Evolutionary conservation across 768 basidiomycete genomes (phyloP).

Genomic region (Auricularia heimuer): DNA sequence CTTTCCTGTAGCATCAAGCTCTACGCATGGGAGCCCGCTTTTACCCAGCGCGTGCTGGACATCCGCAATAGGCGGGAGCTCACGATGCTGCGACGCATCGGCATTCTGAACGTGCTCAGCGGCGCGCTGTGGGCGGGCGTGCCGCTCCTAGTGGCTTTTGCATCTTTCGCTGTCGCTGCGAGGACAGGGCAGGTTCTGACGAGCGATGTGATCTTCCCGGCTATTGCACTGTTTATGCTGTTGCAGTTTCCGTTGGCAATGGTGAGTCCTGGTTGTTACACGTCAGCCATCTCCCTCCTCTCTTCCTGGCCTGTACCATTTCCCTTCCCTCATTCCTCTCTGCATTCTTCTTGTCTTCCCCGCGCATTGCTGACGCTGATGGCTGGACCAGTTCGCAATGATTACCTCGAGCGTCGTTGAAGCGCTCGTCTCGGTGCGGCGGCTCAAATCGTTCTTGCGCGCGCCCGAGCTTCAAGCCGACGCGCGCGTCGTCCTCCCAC

Average conservation of each 20-base stretch:
- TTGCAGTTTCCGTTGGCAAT: conserved; percentile 79
- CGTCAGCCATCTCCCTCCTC: no score
- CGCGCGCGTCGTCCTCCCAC: conserved; percentile 44
- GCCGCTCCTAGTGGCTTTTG: conserved; percentile 68
- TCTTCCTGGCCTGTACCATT: no score
- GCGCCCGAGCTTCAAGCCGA: conserved; percentile 75
- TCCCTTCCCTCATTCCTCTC: no score
- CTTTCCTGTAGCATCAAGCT: conserved; percentile 64
- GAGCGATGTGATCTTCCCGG: conserved; percentile 90
- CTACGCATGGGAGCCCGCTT: conserved; percentile 93
- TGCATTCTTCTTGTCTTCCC: no score
- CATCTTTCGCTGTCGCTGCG: conserved; percentile 70
- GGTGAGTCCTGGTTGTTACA: conserved; percentile 31
- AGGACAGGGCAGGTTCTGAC: conserved; percentile 37
- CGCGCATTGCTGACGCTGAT: conserved; percentile 1
- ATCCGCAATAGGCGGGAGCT: conserved; percentile 80
- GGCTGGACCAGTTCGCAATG: conserved; percentile 42
- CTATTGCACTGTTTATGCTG: conserved; percentile 82
- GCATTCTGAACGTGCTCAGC: conserved; percentile 58
- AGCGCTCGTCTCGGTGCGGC: conserved; percentile 72
- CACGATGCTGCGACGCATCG: conserved; percentile 73
- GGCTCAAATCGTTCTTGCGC: conserved; percentile 63
- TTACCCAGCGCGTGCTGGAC: conserved; percentile 65
- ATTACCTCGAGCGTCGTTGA: conserved; percentile 78
- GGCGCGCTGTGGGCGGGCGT: conserved; percentile 58